A percentile compares a stretch with the other conserved stretches of the same genome.
These are phyloP conservation scores for Hanseniaspora opuntiae DNA, from an alignment of 805 yeast species.

Conservation along the genomic window DNA sequence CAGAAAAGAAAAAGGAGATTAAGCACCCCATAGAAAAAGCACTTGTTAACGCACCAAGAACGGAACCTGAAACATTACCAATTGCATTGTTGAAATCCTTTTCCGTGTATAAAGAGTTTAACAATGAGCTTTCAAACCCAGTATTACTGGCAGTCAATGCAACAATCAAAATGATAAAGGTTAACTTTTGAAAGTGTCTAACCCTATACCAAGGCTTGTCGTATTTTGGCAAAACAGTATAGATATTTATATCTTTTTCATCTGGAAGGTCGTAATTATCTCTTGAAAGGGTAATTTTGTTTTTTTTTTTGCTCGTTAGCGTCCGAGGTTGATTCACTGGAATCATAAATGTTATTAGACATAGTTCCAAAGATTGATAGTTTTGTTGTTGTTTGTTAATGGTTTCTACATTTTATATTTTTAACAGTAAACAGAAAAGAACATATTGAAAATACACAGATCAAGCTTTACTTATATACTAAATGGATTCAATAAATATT, in stretches of 20 bases:
- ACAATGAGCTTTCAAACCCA: slow-evolving; percentile 37
- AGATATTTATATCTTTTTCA: neutral
- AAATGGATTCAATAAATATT: too few species aligned
- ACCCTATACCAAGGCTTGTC: slow-evolving; percentile 27
- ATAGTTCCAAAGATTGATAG: neutral
- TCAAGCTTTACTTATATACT: too few species aligned
- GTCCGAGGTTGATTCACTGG: neutral
- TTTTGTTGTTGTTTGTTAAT: neutral
- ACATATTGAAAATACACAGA: too few species aligned
- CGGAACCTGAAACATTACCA: slow-evolving; percentile 29
- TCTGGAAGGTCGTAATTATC: neutral
- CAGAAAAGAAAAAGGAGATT: slow-evolving; percentile 22
- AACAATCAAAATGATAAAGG: slow-evolving; percentile 28
- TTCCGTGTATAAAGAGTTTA: slow-evolving; percentile 39
- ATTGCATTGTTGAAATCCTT: slow-evolving; percentile 29
- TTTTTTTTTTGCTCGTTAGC: neutral
- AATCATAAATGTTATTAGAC: neutral
- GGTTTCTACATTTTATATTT: too few species aligned
- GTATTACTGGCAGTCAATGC: slow-evolving; percentile 36
- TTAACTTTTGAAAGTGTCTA: slow-evolving; percentile 29
- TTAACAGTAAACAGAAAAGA: too few species aligned
- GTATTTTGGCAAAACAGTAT: slow-evolving; percentile 15
- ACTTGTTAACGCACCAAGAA: slow-evolving; percentile 30
- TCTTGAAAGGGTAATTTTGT: neutral
- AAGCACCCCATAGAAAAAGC: slow-evolving; percentile 33